Evolutionary conservation across 2,329 filamentous ascomycete species (phyloP), one percentile per base, ranked within the genome.

Genomic region (Diaporthe eres): DNA sequence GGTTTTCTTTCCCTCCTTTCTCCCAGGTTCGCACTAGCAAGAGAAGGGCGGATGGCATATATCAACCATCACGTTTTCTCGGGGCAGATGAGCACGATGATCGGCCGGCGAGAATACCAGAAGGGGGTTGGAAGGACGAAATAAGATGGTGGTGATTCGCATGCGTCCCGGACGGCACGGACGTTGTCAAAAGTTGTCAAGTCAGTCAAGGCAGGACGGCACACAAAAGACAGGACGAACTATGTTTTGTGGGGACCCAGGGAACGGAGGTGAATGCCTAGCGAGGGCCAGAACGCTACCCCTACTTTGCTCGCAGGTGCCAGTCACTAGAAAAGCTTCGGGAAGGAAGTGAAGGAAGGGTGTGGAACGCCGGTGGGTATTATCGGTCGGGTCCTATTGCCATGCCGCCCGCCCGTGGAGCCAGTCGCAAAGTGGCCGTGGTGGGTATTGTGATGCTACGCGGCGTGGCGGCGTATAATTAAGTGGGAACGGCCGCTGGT

Each of bases 91-190:
- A 68, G 28, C 31, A n/a, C 65, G 47, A 13, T 68, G 65, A 68
- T 53, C 65, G 49, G 31, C 65, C 65, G 65, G 47, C 49, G 65
- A 39, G 34, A 9, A 8, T 68, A 25, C 65, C 65, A 53, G 65
- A 68, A 68, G 65, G 4, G 65, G 65, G 9, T 9, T 39, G 65
- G 22, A 49, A 34, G 47, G 47, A 53, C 22, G 65, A 28, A 53
- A 37, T 37, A 39, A 68, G 44, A 53, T 67, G 65, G 31, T 28
- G 47, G 25, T 68, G 47, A 68, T 68, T 53, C 47, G 65, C 47
- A 53, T 68, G 65, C 47, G 65, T 68, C 47, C 65, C 65, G 65
- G 47, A 39, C 65, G 65, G 65, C 65, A 68, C 65, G 65, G 47
- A 68, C 47, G 65, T 25, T 65, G 42, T 47, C 61, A 65, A 65